Conservation (phyloP, 768 basidiomycete genomes). For the Clathrus columnatus region DNA sequence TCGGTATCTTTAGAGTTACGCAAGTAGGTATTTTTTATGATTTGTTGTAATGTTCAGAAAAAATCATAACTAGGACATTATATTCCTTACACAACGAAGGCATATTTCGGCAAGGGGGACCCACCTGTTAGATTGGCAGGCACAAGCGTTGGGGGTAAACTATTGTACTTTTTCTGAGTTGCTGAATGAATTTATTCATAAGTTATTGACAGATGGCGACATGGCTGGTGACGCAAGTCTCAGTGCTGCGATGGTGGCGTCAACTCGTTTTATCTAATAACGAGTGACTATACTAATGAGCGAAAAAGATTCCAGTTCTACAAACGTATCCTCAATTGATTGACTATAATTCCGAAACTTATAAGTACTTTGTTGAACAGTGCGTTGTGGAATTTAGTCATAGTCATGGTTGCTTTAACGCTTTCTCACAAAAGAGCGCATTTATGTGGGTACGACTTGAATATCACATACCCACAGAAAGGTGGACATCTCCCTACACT, state of each 20-base stretch:
- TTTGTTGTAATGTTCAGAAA: conserved; percentile 29
- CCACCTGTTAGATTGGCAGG: conserved; percentile 63
- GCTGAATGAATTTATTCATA: not conserved
- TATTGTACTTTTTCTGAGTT: not conserved
- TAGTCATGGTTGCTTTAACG: not conserved
- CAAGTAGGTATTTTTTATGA: conserved; percentile 43
- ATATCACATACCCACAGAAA: conserved; percentile 60
- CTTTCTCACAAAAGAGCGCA: conserved; percentile 31
- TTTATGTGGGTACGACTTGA: conserved; percentile 58
- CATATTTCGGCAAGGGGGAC: conserved; percentile 51
- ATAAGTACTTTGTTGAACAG: conserved; percentile 55
- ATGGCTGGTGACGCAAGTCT: conserved; percentile 44
- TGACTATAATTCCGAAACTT: conserved; percentile 57
- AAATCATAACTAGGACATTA: not conserved
- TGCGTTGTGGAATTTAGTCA: conserved; percentile 25
- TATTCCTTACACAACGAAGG: conserved; percentile 69
- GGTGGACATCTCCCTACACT: conserved; percentile 37
- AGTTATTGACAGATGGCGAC: conserved; percentile 36
- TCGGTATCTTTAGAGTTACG: conserved; percentile 38
- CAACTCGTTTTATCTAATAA: not conserved
- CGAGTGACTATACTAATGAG: not conserved
- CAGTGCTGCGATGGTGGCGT: conserved; percentile 46
- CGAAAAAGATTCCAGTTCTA: conserved; percentile 40
- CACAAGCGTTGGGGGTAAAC: conserved; percentile 48
- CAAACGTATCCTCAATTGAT: conserved; percentile 74